Conservation (phyloP, 352 stramenopile species). For the Pythium chondricola region DNA sequence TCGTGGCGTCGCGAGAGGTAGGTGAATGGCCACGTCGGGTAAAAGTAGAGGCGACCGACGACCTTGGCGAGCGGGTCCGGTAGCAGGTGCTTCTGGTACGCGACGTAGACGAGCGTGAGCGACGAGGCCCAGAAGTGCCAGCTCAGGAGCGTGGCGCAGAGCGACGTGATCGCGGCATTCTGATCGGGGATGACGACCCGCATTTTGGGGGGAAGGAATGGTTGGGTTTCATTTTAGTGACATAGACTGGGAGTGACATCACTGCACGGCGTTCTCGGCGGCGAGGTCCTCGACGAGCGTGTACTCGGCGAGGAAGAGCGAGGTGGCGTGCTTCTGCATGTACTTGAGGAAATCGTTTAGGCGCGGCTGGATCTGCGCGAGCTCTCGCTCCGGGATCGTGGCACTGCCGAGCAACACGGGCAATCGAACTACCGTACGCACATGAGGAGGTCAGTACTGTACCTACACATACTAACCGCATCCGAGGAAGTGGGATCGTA, state of each 20-base stretch:
- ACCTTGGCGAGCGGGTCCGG: constrained; percentile 65
- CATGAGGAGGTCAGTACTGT: too few relatives aligned
- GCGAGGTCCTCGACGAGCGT: constrained; percentile 44
- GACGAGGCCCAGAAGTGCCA: constrained; percentile 25
- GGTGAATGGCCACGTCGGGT: constrained; percentile 91
- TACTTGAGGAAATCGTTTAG: constrained; percentile 85
- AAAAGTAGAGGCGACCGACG: constrained; percentile 85
- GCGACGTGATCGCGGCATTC: constrained; percentile 16
- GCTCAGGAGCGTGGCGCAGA: constrained; percentile 13
- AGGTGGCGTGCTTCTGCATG: constrained; percentile 68
- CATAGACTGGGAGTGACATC: neutral
- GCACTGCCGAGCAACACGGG: constrained; percentile 63
- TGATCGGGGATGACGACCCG: constrained; percentile 1
- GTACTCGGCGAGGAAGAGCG: constrained; percentile 70
- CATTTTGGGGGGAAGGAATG: too few relatives aligned
- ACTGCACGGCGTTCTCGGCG: constrained; percentile 20
- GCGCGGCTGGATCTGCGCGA: constrained; percentile 58
- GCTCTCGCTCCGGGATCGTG: constrained; percentile 47
- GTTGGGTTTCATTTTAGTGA: neutral
- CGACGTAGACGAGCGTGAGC: constrained; percentile 46
- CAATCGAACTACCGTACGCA: constrained; percentile 82
- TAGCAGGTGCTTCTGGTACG: constrained; percentile 90
- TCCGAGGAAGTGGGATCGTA: too few relatives aligned
- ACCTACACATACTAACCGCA: too few relatives aligned
- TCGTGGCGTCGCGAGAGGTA: constrained; percentile 79